Base-by-base conservation (phyloP, 352 stramenopile species). In the Globisporangium cederbergense region DNA sequence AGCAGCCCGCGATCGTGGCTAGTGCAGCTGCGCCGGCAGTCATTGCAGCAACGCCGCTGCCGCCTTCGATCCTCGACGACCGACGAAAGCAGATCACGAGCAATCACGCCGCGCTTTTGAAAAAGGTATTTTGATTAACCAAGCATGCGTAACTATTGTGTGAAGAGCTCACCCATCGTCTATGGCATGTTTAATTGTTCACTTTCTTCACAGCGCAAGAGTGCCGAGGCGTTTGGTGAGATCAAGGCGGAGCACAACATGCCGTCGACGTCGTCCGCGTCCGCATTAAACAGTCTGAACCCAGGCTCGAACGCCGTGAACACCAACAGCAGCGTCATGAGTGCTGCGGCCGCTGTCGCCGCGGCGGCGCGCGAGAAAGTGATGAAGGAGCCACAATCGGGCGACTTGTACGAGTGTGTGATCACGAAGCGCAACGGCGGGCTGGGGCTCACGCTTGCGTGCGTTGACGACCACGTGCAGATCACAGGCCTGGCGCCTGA, bases 401-500 rank as follows among this genome's bases (percentile, higher is more conserved):
- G 83, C 3, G 83, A 92, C 60, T 55, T 92, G n/a, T 92, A 92
- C 77, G 83, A 92, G 72, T 92, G 83, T 54, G 81, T 92, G 43
- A 92, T 92, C 72, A 92, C 81, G 47, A 92, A 92, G 60, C 73
- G 81, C 9, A 92, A 92, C 62, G 83, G 83, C 32, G 81, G 83
- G 10, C 72, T 92, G 18, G 83, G 83, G 36, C 68, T 92, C 46
- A 92, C 83, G 49, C 76, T 93, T 8, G 83, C 83, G 18, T 93
- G 83, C 59, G 83, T 93, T 51, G 83, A 93, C 68, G 81, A 91
- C 71, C 83, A 93, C 74, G 83, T 93, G 28, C 83, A 93, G 70
- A 93, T 93, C 72, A 93, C 81, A 52, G 83, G 81, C 9, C 66
- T 93, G 9, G 80, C 81, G 2, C 81, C 81, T 0, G 83, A 91